phyloP scores from a whole-genome alignment of 345 rosid genomes.

The Passiflora organensis region DNA sequence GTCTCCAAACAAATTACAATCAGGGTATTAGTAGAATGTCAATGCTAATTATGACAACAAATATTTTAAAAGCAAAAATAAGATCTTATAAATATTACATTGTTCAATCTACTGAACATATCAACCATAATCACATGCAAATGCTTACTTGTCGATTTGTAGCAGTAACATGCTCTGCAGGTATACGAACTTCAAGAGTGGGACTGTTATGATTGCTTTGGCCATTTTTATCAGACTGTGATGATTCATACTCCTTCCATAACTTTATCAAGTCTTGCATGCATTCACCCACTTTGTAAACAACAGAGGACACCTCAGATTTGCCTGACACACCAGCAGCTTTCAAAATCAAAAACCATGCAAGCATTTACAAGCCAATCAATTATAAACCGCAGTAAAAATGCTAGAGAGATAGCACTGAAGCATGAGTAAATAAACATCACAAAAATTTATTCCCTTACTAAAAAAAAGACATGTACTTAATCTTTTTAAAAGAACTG shows the following conservation, averaged over 20 bases:
- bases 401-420: too few relatives aligned
- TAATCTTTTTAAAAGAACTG: too few relatives aligned
- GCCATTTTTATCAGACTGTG: constrained; percentile 68
- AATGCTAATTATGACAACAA: too few relatives aligned
- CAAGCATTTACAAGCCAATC: background rate
- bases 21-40: too few relatives aligned
- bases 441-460: too few relatives aligned
- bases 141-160: constrained; percentile 93
- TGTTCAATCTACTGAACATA: background rate
- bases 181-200: constrained; percentile 89
- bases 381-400: background rate
- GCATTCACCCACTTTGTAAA: constrained; percentile 98
- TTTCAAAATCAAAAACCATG: constrained; percentile 10
- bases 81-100: background rate
- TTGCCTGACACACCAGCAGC: constrained; percentile 63
- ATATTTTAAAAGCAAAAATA: background rate
- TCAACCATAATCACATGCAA: constrained; percentile 13
- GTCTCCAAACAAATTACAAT: too few relatives aligned
- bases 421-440: too few relatives aligned
- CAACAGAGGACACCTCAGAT: constrained; percentile 73
- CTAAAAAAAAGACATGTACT: too few relatives aligned
- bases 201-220: constrained; percentile 68
- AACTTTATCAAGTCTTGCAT: constrained; percentile 95
- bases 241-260: constrained; percentile 78
- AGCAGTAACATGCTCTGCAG: constrained; percentile 98